Base-by-base conservation (phyloP, 805 yeast species). In the Zygoascus bituminiphila region DNA sequence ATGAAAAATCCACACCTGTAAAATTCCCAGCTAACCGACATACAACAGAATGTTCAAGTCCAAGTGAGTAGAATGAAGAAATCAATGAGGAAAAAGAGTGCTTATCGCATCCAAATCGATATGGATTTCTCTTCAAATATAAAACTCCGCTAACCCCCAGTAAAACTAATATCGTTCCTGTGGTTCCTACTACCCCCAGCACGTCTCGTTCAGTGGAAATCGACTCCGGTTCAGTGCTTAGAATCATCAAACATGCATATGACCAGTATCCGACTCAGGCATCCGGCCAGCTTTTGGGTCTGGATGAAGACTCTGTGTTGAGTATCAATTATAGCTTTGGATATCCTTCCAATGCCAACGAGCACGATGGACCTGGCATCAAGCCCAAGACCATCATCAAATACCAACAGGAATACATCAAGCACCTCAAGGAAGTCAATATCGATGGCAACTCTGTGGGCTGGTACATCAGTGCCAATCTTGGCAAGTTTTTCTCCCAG, bases 251-350 rank as follows among this genome's bases (percentile, higher is more conserved):
- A 63, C 84, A 82, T 62, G 78, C 85, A 8, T 72, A 84, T 19
- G 84, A 80, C 48, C 67, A 75, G 56, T 74, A 71, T 59, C 85
- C 88, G 39, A 71, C 78, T 37, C 68, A 78, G 23, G 81, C 75
- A 51, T 71, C 81, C 24, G 95, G 95, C 19, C 80, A 87, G 35
- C 70, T 86, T 47, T 77, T 81, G 49, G 95, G 95, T n/a, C 71
- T 81, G 51, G 87, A 82, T 61, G 77, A 76, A 49, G 77, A 75
- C 48, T 70, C 63, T 29, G 76, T 76, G 31, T 59, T 74, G 14
- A 66, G 69, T 45, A 62, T 73, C 42, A 72, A 87, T 10, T 82
- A 81, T 56, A 71, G 80, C 20, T 84, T 78, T 67, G 81, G 85
- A 45, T 82, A 77, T 68, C 91, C 94, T 48, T 54, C 59, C 26